Conservation (phyloP, 352 stramenopile species). For the Phytophthora foliorum region DNA sequence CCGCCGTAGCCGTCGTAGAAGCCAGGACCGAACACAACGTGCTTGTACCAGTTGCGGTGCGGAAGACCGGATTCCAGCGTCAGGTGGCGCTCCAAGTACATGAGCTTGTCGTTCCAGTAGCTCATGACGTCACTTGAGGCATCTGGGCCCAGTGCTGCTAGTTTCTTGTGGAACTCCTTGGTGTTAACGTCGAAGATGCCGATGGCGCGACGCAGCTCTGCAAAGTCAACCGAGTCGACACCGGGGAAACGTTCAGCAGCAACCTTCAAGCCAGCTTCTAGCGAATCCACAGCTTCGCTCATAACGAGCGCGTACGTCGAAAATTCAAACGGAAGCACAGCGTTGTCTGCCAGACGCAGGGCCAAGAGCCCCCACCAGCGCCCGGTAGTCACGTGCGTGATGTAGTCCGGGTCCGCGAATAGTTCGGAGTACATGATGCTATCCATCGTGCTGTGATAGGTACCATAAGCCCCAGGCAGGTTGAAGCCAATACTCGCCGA, state of each 20-base stretch:
- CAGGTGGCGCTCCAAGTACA: slow-evolving; percentile 59
- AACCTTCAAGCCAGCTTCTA: slow-evolving; percentile 29
- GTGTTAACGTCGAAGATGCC: slow-evolving; percentile 42
- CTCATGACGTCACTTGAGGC: slow-evolving; percentile 12
- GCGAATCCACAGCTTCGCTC: slow-evolving; percentile 41
- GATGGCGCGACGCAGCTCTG: slow-evolving; percentile 43
- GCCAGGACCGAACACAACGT: slow-evolving; percentile 68
- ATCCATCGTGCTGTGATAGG: slow-evolving; percentile 90
- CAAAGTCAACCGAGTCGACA: slow-evolving; percentile 39
- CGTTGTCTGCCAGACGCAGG: slow-evolving; percentile 57
- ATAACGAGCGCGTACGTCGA: slow-evolving; percentile 64
- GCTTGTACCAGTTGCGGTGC: slow-evolving; percentile 67
- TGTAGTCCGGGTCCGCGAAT: slow-evolving; percentile 61
- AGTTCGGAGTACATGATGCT: slow-evolving; percentile 76
- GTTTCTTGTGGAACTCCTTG: slow-evolving; percentile 35
- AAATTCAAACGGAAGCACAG: slow-evolving; percentile 68
- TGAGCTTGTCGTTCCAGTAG: slow-evolving; percentile 60
- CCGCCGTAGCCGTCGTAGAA: slow-evolving; percentile 67
- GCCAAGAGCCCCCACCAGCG: slow-evolving; percentile 65
- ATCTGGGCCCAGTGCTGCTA: slow-evolving; percentile 7
- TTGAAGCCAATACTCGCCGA: slow-evolving; percentile 74
- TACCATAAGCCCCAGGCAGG: slow-evolving; percentile 54
- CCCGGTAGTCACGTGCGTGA: slow-evolving; percentile 50
- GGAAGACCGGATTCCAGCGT: slow-evolving; percentile 48
- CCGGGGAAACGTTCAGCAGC: slow-evolving; percentile 21